Base-by-base conservation (phyloP, 306 rosid species). In the Quercus rubra region DNA sequence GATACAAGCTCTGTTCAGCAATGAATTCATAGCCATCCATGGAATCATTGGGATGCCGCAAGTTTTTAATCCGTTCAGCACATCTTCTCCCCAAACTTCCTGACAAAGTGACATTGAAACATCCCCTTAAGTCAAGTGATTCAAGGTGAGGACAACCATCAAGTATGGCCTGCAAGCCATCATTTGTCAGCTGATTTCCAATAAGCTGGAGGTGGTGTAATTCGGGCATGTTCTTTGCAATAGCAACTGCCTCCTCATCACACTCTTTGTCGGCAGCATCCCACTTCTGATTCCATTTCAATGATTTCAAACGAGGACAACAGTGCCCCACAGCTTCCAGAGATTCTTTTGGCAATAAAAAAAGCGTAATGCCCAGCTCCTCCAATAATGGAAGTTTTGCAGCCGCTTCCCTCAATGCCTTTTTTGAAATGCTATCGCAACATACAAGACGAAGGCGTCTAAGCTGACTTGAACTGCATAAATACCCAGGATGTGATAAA, bases 311-410 rank as follows among this genome's bases (percentile, higher is more conserved):
- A 55, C 8, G 75, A 27, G 88, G 94, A 70, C 98, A 91, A 55
- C 59, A 63, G 67, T 17, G 84, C 20, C 94, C 98, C 51, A 88
- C 61, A 18, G 77, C 85, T 80, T 83, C 79, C 8, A 90, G 74
- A 75, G 89, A 12, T 31, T 62, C 75, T 10, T 30, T 70, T 55
- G 86, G 72, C 28, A 87, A 33, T 33, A 20, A 23, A 73, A 88
- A 73, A 43, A 76, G 54, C 15, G 88, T 78, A 58, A 88, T 71
- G 6, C 89, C 90, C 31, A 93, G 91, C 43, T 91, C 89, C 84
- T 93, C 98, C 81, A 93, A 54, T 78, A 66, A 55, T n/a, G 96
- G 79, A 80, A 91, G 85, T 76, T 80, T 90, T 19, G 77, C 25
- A 70, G 85, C 82, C 33, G 77, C 86, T 54, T 70, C 91, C 73